Evolutionary conservation across 305 asterid genomes (phyloP).

Genomic region (Lippia alba): DNA sequence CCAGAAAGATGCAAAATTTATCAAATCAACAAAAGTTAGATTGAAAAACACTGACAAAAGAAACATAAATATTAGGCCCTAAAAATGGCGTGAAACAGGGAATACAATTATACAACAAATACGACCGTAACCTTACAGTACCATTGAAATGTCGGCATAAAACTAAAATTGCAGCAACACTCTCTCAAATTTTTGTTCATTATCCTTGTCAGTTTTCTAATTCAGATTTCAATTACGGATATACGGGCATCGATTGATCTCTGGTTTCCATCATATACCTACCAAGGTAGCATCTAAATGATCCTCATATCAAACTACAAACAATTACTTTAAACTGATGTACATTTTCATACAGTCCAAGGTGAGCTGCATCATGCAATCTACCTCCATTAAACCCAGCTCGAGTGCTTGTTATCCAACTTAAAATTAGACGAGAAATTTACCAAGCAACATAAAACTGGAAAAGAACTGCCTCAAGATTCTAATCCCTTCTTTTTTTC

Average conservation of each 20-base stretch:
- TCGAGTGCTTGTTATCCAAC: neutral
- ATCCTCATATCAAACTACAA: neutral
- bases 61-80: neutral
- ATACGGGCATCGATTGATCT: neutral
- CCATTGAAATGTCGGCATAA: neutral
- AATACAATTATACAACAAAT: neutral
- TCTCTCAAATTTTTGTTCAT: neutral
- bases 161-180: neutral
- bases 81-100: neutral
- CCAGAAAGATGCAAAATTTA: neutral
- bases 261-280: neutral
- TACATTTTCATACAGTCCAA: conserved; percentile 3
- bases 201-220: neutral
- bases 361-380: conserved; percentile 4
- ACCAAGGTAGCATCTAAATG: neutral
- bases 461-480: neutral
- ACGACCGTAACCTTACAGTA: neutral
- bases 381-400: neutral
- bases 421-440: conserved; percentile 8
- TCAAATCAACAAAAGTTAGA: neutral
- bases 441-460: conserved; percentile 3
- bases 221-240: neutral
- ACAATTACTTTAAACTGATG: neutral
- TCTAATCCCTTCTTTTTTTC: neutral
- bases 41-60: neutral